Percentiles rank a stretch among this genome's conserved stretches.
Conservation (phyloP, 2,329 filamentous ascomycete species). For the Sporothrix curviconia region DNA sequence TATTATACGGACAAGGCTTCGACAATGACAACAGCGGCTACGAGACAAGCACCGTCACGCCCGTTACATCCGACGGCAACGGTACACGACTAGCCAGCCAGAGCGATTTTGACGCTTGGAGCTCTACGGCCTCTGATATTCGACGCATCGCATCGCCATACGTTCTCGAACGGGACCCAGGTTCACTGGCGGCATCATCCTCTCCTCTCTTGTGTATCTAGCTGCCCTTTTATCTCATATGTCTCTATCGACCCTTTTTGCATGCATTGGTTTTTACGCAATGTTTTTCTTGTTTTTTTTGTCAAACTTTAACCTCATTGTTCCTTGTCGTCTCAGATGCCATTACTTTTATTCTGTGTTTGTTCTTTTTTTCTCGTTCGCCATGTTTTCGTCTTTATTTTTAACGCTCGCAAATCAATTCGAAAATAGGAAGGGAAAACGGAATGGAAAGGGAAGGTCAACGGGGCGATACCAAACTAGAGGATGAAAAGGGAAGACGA, state of each 20-base stretch:
- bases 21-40: not conserved
- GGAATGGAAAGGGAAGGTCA: not conserved
- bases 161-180: too few species aligned
- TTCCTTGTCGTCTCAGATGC: not conserved
- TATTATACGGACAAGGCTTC: constrained; percentile 18
- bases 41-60: not conserved
- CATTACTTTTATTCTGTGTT: not conserved
- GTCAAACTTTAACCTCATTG: not conserved
- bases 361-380: not conserved
- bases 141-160: too few species aligned
- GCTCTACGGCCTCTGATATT: constrained; percentile 16
- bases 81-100: not conserved
- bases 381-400: not conserved
- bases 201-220: too few species aligned
- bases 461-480: constrained; percentile 8
- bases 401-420: not conserved
- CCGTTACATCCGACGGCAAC: not conserved
- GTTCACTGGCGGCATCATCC: too few species aligned
- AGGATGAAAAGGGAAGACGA: not conserved
- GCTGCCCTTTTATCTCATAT: not conserved
- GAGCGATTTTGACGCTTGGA: constrained; percentile 17
- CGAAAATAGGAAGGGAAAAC: constrained; percentile 4
- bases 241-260: not conserved
- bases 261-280: not conserved
- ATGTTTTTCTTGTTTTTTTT: not conserved